Base-by-base conservation (phyloP, 495 filamentous ascomycete genomes). In the Chaetomium cochliodes region DNA sequence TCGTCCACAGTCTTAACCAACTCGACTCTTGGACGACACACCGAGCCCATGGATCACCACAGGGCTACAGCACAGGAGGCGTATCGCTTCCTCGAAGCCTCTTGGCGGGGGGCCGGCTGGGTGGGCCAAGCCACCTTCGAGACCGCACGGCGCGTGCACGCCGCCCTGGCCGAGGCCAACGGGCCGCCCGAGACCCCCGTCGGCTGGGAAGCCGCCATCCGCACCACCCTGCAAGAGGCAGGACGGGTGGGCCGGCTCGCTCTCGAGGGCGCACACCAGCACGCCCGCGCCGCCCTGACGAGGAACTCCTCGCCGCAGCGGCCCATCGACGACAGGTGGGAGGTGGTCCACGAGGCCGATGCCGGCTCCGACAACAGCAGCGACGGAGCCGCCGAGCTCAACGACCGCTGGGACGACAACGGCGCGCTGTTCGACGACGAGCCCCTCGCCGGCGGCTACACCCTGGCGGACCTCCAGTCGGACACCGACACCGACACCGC, bases 361-460 rank as follows among this genome's bases (percentile, higher is more conserved):
- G 3, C n/a, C n/a, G n/a, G n/a, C n/a, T n/a, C n/a, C 25, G 28
- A 30, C 28, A n/a, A n/a, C 12, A 52, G 50, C 50, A 12, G 16
- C 23, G 26, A 42, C 12, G 33, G 13, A n/a, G 9, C 9, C 11
- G 16, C 57, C 42, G 41, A 59, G 22, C 5, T 18, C 56, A 18
- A 47, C 23, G 37, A 25, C 4, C 11, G 11, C 1, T 46, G 7
- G 18, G 33, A 56, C 33, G 39, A 58, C 39, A 47, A 58, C 39
- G 56, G 53, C 33, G 53, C 30, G 18, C 53, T 56, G 8, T 56
- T 56, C 30, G 53, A 56, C 16, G 22, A 22, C n/a, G 30, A 56
- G 53, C 53, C 53, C 30, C 18, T 56, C 18, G 5, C 16, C 1
- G 30, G 18, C 53, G 30, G 30, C 2, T 41, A 58, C n/a, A 11